Percentiles rank a stretch among this genome's conserved stretches.
These are phyloP conservation scores for Teratosphaeria zuluensis DNA, from an alignment of 2,329 filamentous ascomycete species.

Conservation along the genomic window DNA sequence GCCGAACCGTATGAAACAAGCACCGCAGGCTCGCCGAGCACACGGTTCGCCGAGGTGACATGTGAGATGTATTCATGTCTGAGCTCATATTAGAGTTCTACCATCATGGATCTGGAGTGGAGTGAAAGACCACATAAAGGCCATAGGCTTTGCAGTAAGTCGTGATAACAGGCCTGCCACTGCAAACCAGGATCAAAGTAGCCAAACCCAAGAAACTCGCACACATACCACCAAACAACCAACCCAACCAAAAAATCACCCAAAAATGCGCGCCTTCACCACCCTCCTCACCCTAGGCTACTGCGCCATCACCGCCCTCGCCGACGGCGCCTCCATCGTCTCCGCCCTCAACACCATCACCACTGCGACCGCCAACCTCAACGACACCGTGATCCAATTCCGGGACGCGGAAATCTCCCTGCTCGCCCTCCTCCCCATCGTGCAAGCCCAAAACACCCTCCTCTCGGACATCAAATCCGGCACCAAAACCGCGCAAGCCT, in stretches of 20 bases:
- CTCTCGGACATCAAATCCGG: slow-evolving; percentile 1
- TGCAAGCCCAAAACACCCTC: background rate
- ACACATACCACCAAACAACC: background rate
- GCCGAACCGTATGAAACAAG: background rate
- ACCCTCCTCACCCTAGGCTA: slow-evolving; percentile 2
- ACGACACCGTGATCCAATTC: slow-evolving; percentile 1
- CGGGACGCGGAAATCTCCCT: background rate
- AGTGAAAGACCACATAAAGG: background rate
- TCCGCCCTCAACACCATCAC: slow-evolving; percentile 3
- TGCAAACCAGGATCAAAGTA: too few relatives aligned
- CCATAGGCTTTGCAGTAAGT: background rate
- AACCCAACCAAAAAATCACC: background rate
- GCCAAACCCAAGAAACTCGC: too few relatives aligned
- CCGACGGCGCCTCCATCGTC: slow-evolving; percentile 4
- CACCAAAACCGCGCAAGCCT: slow-evolving; percentile 3
- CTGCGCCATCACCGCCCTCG: slow-evolving; percentile 3
- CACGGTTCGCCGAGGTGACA: background rate
- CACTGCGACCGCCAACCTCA: slow-evolving; percentile 1
- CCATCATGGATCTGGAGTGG: background rate
- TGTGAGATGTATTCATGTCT: background rate
- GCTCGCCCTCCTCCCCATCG: slow-evolving; percentile 2
- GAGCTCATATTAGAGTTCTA: background rate
- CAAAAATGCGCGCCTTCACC: slow-evolving; percentile 2
- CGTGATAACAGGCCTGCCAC: too few relatives aligned
- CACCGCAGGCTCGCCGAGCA: background rate